Conservation (phyloP, 306 rosid species). For the Amphicarpaea edgeworthii region DNA sequence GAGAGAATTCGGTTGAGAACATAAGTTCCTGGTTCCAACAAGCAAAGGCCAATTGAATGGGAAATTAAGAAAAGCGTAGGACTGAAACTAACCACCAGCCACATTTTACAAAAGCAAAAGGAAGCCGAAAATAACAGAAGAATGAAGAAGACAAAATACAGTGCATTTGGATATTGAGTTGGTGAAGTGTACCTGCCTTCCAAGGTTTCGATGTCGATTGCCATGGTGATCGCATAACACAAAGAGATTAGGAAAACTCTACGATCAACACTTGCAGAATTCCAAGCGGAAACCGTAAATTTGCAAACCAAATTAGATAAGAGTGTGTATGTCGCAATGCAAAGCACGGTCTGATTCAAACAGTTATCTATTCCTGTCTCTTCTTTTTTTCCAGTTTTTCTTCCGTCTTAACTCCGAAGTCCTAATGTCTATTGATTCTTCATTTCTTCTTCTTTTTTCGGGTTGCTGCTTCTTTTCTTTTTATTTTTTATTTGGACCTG, state of each 20-base stretch:
- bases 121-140: background rate
- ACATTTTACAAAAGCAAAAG: conserved; percentile 7
- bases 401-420: background rate
- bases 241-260: conserved; percentile 33
- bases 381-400: background rate
- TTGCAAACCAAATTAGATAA: conserved; percentile 12
- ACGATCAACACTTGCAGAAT: conserved; percentile 30
- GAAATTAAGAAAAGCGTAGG: conserved; percentile 30
- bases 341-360: conserved; percentile 38
- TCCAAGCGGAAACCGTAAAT: conserved; percentile 9
- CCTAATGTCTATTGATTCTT: background rate
- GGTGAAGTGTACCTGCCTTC: conserved; percentile 58
- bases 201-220: conserved; percentile 55
- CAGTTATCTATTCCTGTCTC: background rate
- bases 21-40: conserved; percentile 15
- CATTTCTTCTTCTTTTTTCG: background rate
- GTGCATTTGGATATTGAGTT: conserved; percentile 23
- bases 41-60: conserved; percentile 16
- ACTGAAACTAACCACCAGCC: conserved; percentile 27
- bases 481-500: background rate
- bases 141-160: background rate
- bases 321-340: conserved; percentile 10
- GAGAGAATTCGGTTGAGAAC: conserved; percentile 5
- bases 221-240: conserved; percentile 55
- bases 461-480: background rate